Base-by-base conservation (phyloP, 768 basidiomycete species). In the Pisolithus marmoratus region DNA sequence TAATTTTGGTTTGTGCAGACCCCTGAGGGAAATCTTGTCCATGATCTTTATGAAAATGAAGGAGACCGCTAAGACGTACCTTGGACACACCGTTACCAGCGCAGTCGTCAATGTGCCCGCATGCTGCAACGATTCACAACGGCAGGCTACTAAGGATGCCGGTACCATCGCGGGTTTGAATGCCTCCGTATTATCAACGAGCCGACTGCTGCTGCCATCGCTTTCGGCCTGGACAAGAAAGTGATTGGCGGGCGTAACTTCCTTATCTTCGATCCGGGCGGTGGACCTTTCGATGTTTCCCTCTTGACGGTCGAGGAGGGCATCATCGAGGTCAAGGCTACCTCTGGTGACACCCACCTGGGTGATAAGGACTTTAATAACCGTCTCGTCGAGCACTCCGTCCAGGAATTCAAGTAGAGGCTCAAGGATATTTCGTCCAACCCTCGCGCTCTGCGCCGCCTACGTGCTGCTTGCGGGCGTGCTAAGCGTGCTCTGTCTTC, bases 71-170 rank as follows among this genome's bases (percentile, higher is more conserved):
- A 82, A 85, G 67, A 77, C 82, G 7, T 85, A 84, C 66, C 79
- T 87, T 53, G 82, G 82, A 24, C 72, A 76, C 60, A 38, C 4
- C 6, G 40, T 41, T 52, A 85, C 83, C 60, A 82, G 86, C 55
- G 84, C 85, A 38, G 92, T 94, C 62, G 77, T 94, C 64, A 94
- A 91, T 22, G 92, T 94, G 45, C 93, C 92, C 4, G 92, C 93
- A 3, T 94, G 73, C 65, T 77, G 75, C 64, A 76, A 74, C 64
- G 71, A 75, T 63, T 70, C 74, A 48, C 74, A 77, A 57, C 70
- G 75, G 53, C 70, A 74, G 51, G 74, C 73, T 12, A 76, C 73
- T 59, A 75, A 72, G 56, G 73, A 76, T 55, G 74, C 75, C 49
- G 74, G 74, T 42, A 69, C 67, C 29, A 76, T 77, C 57, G 73